Base-by-base conservation (phyloP, 805 yeast species). In the Clavispora fructus region DNA sequence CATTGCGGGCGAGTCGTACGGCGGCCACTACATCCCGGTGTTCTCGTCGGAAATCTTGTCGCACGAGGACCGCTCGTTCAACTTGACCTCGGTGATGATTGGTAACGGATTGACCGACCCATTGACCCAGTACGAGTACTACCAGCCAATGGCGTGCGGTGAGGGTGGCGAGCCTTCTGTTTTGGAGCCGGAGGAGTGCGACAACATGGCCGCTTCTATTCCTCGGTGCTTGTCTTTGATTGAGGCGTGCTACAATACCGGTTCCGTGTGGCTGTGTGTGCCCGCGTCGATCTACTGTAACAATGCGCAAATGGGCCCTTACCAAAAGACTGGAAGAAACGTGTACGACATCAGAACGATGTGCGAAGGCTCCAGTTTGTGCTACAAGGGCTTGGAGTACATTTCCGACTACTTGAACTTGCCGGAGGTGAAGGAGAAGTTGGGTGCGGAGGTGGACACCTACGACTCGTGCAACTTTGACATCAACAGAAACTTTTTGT, bases 41-140 rank as follows among this genome's bases (percentile, higher is more conserved):
- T 87, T 90, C 67, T 95, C 95, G 7, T 64, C 79, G 48, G 95
- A 88, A 65, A 88, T 90, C 56, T 69, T 87, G 57, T 71, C 78
- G 35, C 88, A 86, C 58, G 73, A 77, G 23, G 84, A 82, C 46
- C 55, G 58, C 32, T 41, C 50, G 19, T 53, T 54, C 48, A 44
- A 55, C 49, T 48, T 55, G 41, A 50, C 51, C 11, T 87, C 96
- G 4, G 83, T 91, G 16, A 61, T 92, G 62, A 91, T 91, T 59
- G 98, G 98, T 51, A 91, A 91, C 63, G 97, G 98, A 44, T 79
- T 91, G 55, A 88, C 96, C 31, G 95, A 89, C 64, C 85, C 95
- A 3, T 71, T 67, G 49, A 62, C 69, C 46, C 77, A 72, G 51
- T 59, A 60, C 46, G 68, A 54, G 26, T 62, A 63, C 48, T 71